phyloP scores from a whole-genome alignment of 2,329 filamentous ascomycete species.

The Magnaporthiopsis rhizophila region DNA sequence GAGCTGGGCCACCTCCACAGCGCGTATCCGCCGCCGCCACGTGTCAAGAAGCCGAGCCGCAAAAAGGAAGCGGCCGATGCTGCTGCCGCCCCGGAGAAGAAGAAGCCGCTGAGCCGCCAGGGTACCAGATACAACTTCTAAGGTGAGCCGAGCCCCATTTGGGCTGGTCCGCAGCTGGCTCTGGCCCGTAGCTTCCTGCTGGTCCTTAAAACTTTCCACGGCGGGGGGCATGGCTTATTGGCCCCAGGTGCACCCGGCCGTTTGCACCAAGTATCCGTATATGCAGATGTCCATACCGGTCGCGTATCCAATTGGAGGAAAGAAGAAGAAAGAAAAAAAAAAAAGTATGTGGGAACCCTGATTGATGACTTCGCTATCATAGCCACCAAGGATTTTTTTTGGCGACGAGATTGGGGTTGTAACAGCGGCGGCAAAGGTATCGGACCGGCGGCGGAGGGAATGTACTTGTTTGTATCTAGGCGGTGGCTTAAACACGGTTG shows the following conservation, averaged over 20 bases:
- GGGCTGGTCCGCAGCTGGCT: background rate
- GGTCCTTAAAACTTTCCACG: background rate
- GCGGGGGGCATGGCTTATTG: background rate
- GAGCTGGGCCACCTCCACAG: constrained; percentile 51
- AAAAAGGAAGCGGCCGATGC: constrained; percentile 29
- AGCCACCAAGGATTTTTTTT: background rate
- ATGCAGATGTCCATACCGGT: background rate
- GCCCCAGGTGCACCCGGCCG: too few relatives aligned
- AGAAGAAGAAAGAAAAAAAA: background rate
- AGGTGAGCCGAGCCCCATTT: background rate
- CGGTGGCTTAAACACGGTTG: background rate
- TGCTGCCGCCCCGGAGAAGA: constrained; percentile 15
- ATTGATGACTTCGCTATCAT: background rate
- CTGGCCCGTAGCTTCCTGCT: background rate
- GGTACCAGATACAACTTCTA: constrained; percentile 12
- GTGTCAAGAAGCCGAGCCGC: constrained; percentile 43
- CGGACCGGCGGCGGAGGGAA: background rate
- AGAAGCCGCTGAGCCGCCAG: constrained; percentile 15
- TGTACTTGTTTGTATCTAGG: background rate
- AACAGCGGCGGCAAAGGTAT: background rate
- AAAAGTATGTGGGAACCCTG: background rate
- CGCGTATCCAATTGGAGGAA: background rate
- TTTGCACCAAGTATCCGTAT: background rate
- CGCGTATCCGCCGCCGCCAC: constrained; percentile 41
- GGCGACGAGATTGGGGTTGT: background rate